These are phyloP conservation scores for Neohortaea acidophila DNA, from an alignment of 495 filamentous ascomycete species.

Conservation along the genomic window DNA sequence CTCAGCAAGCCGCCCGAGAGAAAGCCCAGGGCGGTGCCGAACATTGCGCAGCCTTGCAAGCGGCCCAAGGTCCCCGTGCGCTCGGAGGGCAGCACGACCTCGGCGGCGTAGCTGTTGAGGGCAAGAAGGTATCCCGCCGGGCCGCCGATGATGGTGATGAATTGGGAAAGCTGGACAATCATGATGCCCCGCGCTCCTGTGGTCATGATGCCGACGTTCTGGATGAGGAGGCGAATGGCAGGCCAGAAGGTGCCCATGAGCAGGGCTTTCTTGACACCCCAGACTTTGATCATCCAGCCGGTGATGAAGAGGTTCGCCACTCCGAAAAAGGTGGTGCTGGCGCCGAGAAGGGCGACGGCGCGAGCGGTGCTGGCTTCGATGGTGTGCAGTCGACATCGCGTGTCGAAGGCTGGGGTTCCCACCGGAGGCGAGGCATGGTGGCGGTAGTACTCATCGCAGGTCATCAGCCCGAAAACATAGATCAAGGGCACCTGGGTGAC, in stretches of 20 bases:
- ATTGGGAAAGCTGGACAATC: slow-evolving; percentile 40
- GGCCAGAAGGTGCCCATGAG: slow-evolving; percentile 37
- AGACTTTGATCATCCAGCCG: slow-evolving; percentile 40
- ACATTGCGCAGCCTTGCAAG: slow-evolving; percentile 39
- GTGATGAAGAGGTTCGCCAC: slow-evolving; percentile 43
- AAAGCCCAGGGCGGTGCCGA: slow-evolving; percentile 39
- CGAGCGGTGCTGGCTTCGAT: slow-evolving; percentile 42
- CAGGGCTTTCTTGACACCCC: slow-evolving; percentile 38
- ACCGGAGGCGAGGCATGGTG: slow-evolving; percentile 27
- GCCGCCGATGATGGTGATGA: slow-evolving; percentile 41
- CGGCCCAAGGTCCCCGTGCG: slow-evolving; percentile 39
- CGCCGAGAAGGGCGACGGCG: slow-evolving; percentile 37
- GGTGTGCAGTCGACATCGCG: slow-evolving; percentile 31
- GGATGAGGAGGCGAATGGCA: slow-evolving; percentile 36
- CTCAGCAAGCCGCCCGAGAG: slow-evolving; percentile 39
- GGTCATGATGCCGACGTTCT: slow-evolving; percentile 37
- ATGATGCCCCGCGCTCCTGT: slow-evolving; percentile 37
- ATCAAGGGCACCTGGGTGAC: slow-evolving; percentile 46
- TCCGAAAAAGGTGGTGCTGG: slow-evolving; percentile 29
- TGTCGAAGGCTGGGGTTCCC: slow-evolving; percentile 16
- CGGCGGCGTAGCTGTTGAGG: slow-evolving; percentile 38
- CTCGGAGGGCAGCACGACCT: slow-evolving; percentile 34
- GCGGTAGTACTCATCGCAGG: slow-evolving; percentile 42
- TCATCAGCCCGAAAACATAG: slow-evolving; percentile 44
- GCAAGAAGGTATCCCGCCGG: slow-evolving; percentile 42